Percentiles rank a stretch among this genome's conserved stretches.
These are phyloP conservation scores for Talaromyces sp. DNA, from an alignment of 2,329 filamentous ascomycete species.

Conservation along the genomic window DNA sequence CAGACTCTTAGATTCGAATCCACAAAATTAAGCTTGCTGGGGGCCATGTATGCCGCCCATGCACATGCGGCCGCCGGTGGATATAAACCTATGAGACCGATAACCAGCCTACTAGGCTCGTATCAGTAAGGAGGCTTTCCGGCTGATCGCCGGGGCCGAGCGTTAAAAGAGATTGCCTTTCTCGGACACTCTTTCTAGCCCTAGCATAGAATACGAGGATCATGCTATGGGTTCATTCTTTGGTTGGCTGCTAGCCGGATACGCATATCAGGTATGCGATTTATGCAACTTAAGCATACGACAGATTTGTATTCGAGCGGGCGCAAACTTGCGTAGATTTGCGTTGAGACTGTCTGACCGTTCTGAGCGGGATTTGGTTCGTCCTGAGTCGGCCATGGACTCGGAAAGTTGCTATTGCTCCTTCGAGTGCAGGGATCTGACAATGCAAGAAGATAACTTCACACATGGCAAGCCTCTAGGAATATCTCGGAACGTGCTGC, in stretches of 20 bases:
- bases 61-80: background rate
- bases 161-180: background rate
- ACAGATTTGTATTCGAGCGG: background rate
- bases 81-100: background rate
- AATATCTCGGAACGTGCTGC: background rate
- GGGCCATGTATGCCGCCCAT: background rate
- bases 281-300: background rate
- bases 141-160: background rate
- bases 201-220: background rate
- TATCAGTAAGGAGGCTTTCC: background rate
- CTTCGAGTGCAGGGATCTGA: background rate
- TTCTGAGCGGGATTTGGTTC: background rate
- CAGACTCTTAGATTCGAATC: background rate
- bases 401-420: background rate
- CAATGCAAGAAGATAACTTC: background rate
- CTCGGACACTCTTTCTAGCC: background rate
- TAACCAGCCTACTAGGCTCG: background rate
- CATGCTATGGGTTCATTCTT: background rate
- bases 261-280: background rate
- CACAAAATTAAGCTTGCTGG: constrained; percentile 6
- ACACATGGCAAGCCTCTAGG: background rate
- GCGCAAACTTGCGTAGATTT: background rate
- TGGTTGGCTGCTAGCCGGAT: background rate
- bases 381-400: background rate
- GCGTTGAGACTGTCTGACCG: background rate